Evolutionary conservation across 257 asterid species (phyloP), one percentile per base, ranked within the genome.

Genomic region (Lantana camara): DNA sequence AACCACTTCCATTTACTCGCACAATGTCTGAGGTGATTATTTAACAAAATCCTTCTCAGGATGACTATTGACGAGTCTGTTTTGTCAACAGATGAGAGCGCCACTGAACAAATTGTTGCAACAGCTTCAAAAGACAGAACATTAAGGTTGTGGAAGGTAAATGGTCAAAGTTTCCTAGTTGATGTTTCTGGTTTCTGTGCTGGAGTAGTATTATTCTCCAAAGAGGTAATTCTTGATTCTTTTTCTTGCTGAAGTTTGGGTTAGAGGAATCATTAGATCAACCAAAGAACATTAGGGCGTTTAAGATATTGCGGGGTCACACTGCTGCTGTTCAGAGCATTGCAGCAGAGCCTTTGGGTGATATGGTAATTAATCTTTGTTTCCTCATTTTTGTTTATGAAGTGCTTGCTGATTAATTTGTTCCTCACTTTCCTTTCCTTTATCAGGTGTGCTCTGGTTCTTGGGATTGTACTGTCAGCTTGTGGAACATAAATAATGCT

Each of bases 61-160:
- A 37, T 37, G 71, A 48, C 54, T 44, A 40, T 46, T 77, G 21
- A 70, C 11, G 12, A 34, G 16, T 44, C n/a, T 47, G 19, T 54
- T 70, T 68, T 67, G 53, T 63, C 56, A 51, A 38, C 85, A 71
- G 82, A 59, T 30, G 87, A 73, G 49, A 76, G 56, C 46, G 56
- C 38, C 46, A 9, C 16, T 10, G 81, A 82, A 78, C 87, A 83
- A 62, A 69, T 88, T 68, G 95, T 88, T 30, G 96, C 91, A 24
- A 90, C 99, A 52, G 95, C 95, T 66, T 90, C 99, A 35, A 88
- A 94, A 78, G 99, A 94, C 71, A 84, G 88, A 85, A 79, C 96
- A 29, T 44, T 94, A 53, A 80, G 91, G 75, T 73, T 94, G 73
- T 94, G 97, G 95, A 90, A 90, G 96, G 99, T 94, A 83, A 71